A percentile compares a stretch with the other conserved stretches of the same genome.
Conservation (phyloP, 2,329 filamentous ascomycete species). For the Aspergillus luchuensis region DNA sequence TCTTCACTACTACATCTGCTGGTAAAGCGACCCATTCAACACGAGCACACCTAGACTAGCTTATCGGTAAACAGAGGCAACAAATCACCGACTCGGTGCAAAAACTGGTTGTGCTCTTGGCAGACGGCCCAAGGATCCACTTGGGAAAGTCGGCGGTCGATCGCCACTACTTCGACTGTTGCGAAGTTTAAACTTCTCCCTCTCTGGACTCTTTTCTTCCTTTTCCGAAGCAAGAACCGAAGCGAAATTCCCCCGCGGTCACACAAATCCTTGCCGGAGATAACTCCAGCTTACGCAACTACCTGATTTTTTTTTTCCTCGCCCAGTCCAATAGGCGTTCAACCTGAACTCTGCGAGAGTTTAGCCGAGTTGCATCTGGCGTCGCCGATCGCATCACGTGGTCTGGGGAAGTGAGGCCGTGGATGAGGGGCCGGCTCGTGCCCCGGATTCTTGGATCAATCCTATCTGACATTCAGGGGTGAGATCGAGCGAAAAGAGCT, state of each 20-base stretch:
- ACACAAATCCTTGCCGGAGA: background rate
- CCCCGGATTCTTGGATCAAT: background rate
- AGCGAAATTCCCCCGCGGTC: background rate
- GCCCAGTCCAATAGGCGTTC: background rate
- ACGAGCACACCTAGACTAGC: background rate
- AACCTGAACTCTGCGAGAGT: background rate
- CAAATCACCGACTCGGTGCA: background rate
- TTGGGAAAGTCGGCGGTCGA: background rate
- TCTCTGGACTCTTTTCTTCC: background rate
- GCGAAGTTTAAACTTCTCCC: background rate
- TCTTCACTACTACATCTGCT: no score
- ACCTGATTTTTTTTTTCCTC: background rate
- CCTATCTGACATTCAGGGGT: background rate
- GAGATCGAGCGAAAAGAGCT: background rate
- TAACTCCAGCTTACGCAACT: background rate
- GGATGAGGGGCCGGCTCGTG: background rate
- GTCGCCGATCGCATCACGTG: slow-evolving; percentile 4
- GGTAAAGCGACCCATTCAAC: background rate
- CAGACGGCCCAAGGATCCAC: background rate
- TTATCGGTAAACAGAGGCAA: background rate
- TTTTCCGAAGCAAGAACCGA: background rate
- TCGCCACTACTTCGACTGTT: background rate
- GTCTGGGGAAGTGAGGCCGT: background rate
- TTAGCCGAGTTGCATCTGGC: background rate
- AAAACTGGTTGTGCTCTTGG: background rate